Percentiles rank a stretch among this genome's conserved stretches.
phyloP scores from a whole-genome alignment of 768 basidiomycete species.

The Termitomyces sp. region DNA sequence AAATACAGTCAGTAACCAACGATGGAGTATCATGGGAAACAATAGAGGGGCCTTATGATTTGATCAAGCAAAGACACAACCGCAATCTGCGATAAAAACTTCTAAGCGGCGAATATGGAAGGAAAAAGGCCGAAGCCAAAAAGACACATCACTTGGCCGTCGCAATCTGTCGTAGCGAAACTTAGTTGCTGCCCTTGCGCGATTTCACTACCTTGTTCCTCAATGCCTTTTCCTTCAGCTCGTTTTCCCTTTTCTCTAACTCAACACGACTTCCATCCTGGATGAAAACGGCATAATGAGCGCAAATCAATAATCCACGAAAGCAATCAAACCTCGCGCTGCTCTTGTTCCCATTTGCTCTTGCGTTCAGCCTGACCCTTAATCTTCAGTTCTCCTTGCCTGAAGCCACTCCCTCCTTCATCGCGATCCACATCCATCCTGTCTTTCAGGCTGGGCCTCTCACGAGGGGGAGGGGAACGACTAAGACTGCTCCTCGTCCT shows the following conservation, averaged over 20 bases:
- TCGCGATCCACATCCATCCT: conserved; percentile 32
- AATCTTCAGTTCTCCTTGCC: conserved; percentile 57
- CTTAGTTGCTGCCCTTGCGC: conserved; percentile 38
- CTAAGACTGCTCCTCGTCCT: conserved; percentile 19
- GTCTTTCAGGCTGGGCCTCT: conserved; percentile 16
- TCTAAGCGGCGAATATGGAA: conserved; percentile 12
- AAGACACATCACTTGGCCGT: conserved; percentile 11
- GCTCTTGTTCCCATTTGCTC: conserved; percentile 46
- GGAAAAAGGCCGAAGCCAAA: not conserved
- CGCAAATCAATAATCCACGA: conserved; percentile 6
- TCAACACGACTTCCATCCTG: conserved; percentile 32
- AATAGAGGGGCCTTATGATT: conserved; percentile 3
- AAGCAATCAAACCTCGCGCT: conserved; percentile 17
- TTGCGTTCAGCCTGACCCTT: conserved; percentile 64
- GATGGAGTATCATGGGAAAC: not conserved
- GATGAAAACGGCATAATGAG: conserved; percentile 6
- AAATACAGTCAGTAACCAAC: not conserved
- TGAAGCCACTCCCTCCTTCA: conserved; percentile 13
- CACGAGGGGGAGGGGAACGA: conserved; percentile 9
- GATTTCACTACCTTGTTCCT: conserved; percentile 78
- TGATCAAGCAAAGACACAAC: conserved; percentile 6
- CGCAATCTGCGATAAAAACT: conserved; percentile 10
- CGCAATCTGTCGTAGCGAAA: not conserved
- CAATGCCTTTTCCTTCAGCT: conserved; percentile 75
- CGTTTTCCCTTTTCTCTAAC: conserved; percentile 66